A percentile compares a stretch with the other conserved stretches of the same genome.
Evolutionary conservation across 768 basidiomycete species (phyloP).

Genomic region (Lyophyllum shimeji): DNA sequence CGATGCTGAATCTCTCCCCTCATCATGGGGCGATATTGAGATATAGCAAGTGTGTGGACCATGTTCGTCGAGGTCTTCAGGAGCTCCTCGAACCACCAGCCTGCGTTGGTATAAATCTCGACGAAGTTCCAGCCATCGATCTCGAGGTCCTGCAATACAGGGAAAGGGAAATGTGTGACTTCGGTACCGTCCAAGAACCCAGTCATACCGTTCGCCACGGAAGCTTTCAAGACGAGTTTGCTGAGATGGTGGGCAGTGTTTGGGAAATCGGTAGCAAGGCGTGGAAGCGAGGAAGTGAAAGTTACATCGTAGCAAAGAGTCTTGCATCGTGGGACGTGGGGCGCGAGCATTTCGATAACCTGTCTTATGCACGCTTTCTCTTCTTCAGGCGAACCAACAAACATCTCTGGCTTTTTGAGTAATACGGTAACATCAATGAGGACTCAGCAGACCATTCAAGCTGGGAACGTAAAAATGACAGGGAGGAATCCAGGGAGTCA

Average conservation of each 20-base stretch:
- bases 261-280: not conserved
- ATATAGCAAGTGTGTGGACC: not conserved
- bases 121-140: constrained; percentile 2
- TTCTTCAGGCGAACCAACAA: too few relatives aligned
- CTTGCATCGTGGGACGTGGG: too few relatives aligned
- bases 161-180: not conserved
- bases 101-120: not conserved
- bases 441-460: too few relatives aligned
- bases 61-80: too few relatives aligned
- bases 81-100: not conserved
- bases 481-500: too few relatives aligned
- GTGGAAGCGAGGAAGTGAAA: not conserved
- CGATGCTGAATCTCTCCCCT: too few relatives aligned
- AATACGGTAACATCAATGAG: too few relatives aligned
- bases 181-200: not conserved
- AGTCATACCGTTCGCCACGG: not conserved
- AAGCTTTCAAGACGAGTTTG: not conserved
- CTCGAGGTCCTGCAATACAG: not conserved
- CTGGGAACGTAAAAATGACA: too few relatives aligned
- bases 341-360: too few relatives aligned
- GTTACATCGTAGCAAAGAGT: too few relatives aligned
- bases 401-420: too few relatives aligned
- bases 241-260: not conserved
- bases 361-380: too few relatives aligned
- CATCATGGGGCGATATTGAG: not conserved